Base-by-base conservation (phyloP, 371 early-diverging fungal species). In the Rhizomucor miehei region DNA sequence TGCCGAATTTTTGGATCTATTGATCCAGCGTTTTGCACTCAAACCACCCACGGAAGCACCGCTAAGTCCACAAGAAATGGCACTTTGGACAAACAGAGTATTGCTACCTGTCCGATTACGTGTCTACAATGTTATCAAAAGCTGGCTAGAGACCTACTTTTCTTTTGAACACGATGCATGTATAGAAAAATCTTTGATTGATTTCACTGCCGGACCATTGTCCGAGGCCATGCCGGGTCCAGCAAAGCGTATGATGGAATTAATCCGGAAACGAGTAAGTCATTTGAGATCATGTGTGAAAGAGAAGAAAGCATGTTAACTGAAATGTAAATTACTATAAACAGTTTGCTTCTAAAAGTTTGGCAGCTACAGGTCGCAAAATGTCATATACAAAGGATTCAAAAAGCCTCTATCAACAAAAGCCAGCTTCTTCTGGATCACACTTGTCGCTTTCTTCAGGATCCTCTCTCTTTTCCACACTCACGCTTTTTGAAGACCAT, bases 121-220 rank as follows among this genome's bases (percentile, higher is more conserved):
- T 13, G 96, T 97, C 0, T 90, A 83, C 71, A 94, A 93, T 64
- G 85, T 94, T 8, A 85, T 94, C 68, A 93, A 94, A 62, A 82
- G 81, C 5, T 97, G 98, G 98, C 71, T 97, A 12, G 95, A 95
- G 68, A 72, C 71, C 37, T 88, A 87, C 65, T 94, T 72, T 54
- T 57, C 80, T 62, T 70, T 80, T 14, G 92, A 92, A 35, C 80
- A 85, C 52, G 85, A 87, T 52, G 69, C 49, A 8, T 38, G 25
- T n/a, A 63, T 66, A 8, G 69, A 73, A 48, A 40, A 63, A 5
- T 1, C 49, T 2, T 35, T 78, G 1, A 19, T 62, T 0, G 54
- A 63, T 10, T 78, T 78, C 50, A 60, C 62, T 4, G 53, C 49
- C 0, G 54, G 45, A 1, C 63, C 63, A 13, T 66, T 78, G 73